Evolutionary conservation across 257 asterid species (phyloP).

Genomic region (Striga asiatica): DNA sequence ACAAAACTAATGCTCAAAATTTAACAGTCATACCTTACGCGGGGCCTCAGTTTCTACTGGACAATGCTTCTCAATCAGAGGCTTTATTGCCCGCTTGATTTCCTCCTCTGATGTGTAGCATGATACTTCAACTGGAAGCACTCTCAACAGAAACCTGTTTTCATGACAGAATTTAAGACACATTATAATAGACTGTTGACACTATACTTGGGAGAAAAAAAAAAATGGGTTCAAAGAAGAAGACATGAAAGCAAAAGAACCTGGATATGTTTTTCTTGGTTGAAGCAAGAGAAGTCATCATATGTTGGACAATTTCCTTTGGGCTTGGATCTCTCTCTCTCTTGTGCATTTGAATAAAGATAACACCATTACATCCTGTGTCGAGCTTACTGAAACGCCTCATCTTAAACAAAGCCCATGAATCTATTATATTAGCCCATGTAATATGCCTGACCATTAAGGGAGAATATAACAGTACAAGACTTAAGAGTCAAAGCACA

Average conservation of each 20-base stretch:
- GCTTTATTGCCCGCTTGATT: conserved; percentile 60
- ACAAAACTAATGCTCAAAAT: background rate
- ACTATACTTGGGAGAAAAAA: background rate
- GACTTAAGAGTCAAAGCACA: too few relatives aligned
- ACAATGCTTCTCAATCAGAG: conserved; percentile 59
- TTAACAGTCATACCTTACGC: conserved; percentile 38
- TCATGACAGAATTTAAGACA: background rate
- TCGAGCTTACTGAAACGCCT: conserved; percentile 79
- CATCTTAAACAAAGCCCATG: conserved; percentile 34
- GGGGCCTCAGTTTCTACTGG: conserved; percentile 65
- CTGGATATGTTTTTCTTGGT: conserved; percentile 73
- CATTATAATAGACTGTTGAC: background rate
- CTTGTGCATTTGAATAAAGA: conserved; percentile 82
- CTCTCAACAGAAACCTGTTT: conserved; percentile 77
- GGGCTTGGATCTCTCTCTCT: conserved; percentile 78
- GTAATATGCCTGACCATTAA: too few relatives aligned
- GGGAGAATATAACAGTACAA: too few relatives aligned
- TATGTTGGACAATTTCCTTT: conserved; percentile 71
- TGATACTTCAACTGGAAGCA: conserved; percentile 78
- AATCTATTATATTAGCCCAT: too few relatives aligned
- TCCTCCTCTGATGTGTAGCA: conserved; percentile 97
- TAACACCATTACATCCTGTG: conserved; percentile 89
- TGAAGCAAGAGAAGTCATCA: conserved; percentile 82
- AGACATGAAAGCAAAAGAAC: conserved; percentile 18
- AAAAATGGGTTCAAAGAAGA: background rate